Conservation (phyloP, 371 early-diverging fungal species). For the Apophysomyces ossiformis region DNA sequence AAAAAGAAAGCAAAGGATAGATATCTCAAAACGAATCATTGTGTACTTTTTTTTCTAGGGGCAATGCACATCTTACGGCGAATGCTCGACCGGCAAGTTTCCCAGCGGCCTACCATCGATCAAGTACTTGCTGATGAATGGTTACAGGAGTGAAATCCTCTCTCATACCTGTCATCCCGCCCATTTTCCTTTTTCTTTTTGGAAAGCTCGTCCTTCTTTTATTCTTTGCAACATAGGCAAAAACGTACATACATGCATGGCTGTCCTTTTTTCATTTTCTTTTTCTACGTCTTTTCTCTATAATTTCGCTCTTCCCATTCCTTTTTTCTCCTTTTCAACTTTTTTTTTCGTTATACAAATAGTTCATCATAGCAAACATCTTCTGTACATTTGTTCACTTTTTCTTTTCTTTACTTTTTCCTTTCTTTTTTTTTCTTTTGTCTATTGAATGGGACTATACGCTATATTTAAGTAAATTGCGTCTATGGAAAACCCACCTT, state of each 20-base stretch:
- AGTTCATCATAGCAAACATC: constrained; percentile 6
- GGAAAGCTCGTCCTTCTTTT: not conserved
- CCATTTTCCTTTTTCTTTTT: too few species aligned
- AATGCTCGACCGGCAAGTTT: constrained; percentile 61
- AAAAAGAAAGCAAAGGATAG: not conserved
- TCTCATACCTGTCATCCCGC: constrained; percentile 4
- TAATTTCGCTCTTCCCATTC: too few species aligned
- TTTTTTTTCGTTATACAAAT: not conserved
- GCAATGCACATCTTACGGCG: constrained; percentile 58
- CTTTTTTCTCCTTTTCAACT: not conserved
- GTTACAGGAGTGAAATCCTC: constrained; percentile 28
- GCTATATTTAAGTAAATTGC: too few species aligned
- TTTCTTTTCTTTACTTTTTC: not conserved
- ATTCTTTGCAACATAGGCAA: constrained; percentile 9
- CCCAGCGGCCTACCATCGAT: constrained; percentile 57
- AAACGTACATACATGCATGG: constrained; percentile 8
- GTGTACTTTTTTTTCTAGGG: constrained; percentile 24
- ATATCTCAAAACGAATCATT: not conserved
- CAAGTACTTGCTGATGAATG: constrained; percentile 62
- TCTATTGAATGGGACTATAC: not conserved
- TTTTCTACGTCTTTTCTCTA: not conserved
- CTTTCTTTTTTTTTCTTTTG: not conserved
- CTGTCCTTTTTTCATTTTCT: not conserved
- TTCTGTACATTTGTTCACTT: constrained; percentile 3
- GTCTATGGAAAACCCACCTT: too few species aligned